phyloP scores from a whole-genome alignment of 441 rosid genomes.

The Erysimum pusillum region DNA sequence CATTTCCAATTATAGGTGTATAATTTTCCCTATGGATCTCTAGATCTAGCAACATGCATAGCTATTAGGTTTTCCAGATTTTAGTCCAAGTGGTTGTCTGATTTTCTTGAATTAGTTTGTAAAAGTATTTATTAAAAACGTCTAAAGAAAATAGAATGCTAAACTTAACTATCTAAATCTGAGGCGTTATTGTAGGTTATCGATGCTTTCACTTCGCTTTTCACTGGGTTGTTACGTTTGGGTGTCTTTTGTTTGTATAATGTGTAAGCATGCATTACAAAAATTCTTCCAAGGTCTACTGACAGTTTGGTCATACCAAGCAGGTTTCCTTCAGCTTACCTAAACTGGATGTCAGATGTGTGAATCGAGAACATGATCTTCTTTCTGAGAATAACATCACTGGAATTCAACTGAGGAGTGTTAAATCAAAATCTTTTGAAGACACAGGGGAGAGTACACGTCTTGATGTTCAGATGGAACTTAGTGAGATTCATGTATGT shows the following conservation, averaged over 20 bases:
- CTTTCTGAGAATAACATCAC: constrained; percentile 79
- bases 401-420: constrained; percentile 82
- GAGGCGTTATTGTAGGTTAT: neutral
- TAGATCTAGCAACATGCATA: neutral
- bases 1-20: neutral
- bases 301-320: constrained; percentile 42
- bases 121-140: neutral
- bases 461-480: constrained; percentile 88
- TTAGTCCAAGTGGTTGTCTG: neutral
- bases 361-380: constrained; percentile 74
- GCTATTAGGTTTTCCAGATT: neutral
- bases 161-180: neutral
- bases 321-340: constrained; percentile 87
- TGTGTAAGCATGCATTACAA: neutral
- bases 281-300: constrained; percentile 18
- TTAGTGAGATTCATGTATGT: constrained; percentile 96
- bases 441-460: constrained; percentile 94
- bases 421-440: constrained; percentile 79
- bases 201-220: constrained; percentile 4
- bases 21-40: neutral
- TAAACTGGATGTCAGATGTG: constrained; percentile 83
- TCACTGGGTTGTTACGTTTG: neutral
- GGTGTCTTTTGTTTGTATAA: neutral
- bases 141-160: neutral
- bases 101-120: neutral